Evolutionary conservation across 345 rosid genomes (phyloP).

Genomic region (Hypericum perforatum): DNA sequence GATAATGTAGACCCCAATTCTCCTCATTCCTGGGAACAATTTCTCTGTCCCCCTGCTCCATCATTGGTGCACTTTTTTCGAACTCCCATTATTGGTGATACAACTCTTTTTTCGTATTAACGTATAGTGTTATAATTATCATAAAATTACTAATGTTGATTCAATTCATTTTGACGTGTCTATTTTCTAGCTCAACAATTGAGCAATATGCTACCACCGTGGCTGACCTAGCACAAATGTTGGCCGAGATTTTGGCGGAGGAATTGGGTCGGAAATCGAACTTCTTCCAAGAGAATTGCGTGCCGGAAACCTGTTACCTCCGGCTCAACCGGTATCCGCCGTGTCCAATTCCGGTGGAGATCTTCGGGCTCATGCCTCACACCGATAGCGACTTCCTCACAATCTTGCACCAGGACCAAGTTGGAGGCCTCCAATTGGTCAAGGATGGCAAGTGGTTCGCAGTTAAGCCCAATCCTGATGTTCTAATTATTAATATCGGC

Average conservation of each 20-base stretch:
- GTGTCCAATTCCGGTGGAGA: conserved; percentile 40
- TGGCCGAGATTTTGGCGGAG: conserved; percentile 64
- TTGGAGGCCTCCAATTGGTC: conserved; percentile 81
- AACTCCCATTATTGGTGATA: no score
- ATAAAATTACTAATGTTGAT: no score
- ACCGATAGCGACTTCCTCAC: conserved; percentile 97
- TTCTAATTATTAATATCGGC: conserved; percentile 76
- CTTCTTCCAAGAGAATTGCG: conserved; percentile 56
- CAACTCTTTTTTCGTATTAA: no score
- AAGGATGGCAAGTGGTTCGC: conserved; percentile 76
- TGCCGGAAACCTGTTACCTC: conserved; percentile 64
- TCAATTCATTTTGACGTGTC: neutral
- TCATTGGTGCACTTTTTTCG: no score
- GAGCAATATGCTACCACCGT: conserved; percentile 52
- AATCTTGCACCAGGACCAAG: conserved; percentile 70
- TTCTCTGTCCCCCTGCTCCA: no score
- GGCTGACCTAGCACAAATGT: conserved; percentile 45
- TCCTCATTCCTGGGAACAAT: no score
- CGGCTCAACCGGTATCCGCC: conserved; percentile 87
- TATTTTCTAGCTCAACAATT: conserved; percentile 42
- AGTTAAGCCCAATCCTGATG: conserved; percentile 74
- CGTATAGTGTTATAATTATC: no score
- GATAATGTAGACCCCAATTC: no score
- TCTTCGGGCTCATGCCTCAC: conserved; percentile 81
- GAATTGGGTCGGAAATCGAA: conserved; percentile 38